Base-by-base conservation (phyloP, 2,329 filamentous ascomycete genomes). In the Trichocomaceae sp. region DNA sequence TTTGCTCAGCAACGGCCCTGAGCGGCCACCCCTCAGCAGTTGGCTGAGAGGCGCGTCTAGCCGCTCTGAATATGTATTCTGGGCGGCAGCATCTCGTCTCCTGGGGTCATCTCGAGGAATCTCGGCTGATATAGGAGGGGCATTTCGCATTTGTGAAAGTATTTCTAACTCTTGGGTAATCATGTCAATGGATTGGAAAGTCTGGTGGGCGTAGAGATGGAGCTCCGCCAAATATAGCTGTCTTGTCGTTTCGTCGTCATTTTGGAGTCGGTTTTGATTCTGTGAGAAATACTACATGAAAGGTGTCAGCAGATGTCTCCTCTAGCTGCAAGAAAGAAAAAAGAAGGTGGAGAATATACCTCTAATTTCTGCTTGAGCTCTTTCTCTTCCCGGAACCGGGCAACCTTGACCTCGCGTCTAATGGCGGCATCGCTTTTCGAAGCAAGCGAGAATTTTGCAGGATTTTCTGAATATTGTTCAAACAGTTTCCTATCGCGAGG, bases 181-280 rank as follows among this genome's bases (percentile, higher is more conserved):
- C 17, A 88, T 83, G 70, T 97, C 93, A n/a, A 99, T 80, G 0
- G 85, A 81, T 67, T 93, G 87, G 64, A 97, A 95, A 5, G 90
- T 79, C 67, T 87, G 83, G 70, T 96, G 89, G 2, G 85, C 81
- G 64, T 81, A 83, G 59, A 90, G 84, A 17, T 81, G 77, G 44
- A 96, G 75, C 61, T 89, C 84, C 1, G 90, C 84, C 26, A 96
- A 76, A 65, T 95, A 84, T 29, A 95, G 77, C 58, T 88, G 81
- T 48, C 93, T 84, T 13, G 90, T 80, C n/a, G 86, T 79, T 62
- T 91, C 88, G 55, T 99, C 93, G 64, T 97, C 93, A 46, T 85
- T 83, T 57, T 86, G 83, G 12, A 83, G 72, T 9, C 80, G 75
- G 39, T 73, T 76, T 46, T 83, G 80, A 57, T 87, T 83, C 58